These are phyloP conservation scores for cucumber (Cucumis sativus) DNA, from an alignment of 306 rosid genomes.

Conservation along the genomic window DNA sequence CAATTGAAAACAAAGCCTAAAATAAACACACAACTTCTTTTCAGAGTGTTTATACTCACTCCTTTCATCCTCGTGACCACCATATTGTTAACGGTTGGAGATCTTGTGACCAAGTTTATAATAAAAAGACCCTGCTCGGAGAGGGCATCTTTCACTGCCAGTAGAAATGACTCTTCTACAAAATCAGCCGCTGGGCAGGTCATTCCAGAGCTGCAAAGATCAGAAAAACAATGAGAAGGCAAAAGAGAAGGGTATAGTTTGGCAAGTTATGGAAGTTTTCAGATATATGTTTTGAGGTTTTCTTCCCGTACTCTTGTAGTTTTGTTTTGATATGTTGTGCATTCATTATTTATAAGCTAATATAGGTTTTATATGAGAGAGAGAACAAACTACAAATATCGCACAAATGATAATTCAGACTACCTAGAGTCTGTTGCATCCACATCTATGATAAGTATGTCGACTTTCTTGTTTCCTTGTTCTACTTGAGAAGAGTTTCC, in stretches of 20 bases:
- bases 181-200: conserved; percentile 82
- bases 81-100: conserved; percentile 51
- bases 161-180: conserved; percentile 64
- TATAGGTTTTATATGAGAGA: background rate
- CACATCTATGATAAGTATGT: conserved; percentile 72
- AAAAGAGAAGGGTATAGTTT: background rate
- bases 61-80: conserved; percentile 59
- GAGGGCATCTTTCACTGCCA: conserved; percentile 45
- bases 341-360: background rate
- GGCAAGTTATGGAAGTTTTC: background rate
- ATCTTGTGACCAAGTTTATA: conserved; percentile 77
- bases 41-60: conserved; percentile 34
- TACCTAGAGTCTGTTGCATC: conserved; percentile 91
- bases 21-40: background rate
- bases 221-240: background rate
- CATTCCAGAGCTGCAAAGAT: conserved; percentile 59
- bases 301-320: background rate
- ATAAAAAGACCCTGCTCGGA: conserved; percentile 68
- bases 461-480: conserved; percentile 35
- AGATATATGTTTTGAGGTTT: background rate
- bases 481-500: conserved; percentile 20
- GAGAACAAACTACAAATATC: background rate
- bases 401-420: conserved; percentile 13
- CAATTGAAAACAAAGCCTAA: background rate
- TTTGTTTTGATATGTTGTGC: background rate